These are phyloP conservation scores for Yueomyces sinensis DNA, from an alignment of 805 yeast genomes.

Conservation along the genomic window DNA sequence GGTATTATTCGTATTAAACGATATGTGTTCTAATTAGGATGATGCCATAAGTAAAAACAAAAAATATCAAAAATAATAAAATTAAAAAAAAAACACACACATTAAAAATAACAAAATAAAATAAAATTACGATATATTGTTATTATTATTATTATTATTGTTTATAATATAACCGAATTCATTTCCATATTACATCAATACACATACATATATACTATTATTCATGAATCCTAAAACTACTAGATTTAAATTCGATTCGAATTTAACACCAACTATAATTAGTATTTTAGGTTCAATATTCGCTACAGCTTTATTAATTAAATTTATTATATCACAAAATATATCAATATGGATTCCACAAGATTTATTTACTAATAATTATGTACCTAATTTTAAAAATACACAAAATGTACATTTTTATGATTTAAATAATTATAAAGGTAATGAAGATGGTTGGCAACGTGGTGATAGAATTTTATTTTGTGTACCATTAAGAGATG, in stretches of 20 bases:
- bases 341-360: background rate
- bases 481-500: conserved; percentile 86
- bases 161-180: background rate
- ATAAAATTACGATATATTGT: too few species aligned
- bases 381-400: conserved; percentile 25
- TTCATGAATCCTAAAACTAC: too few species aligned
- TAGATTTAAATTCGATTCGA: background rate
- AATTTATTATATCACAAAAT: background rate
- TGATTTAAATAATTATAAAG: conserved; percentile 55
- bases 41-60: too few species aligned
- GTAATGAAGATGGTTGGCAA: conserved; percentile 69
- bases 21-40: too few species aligned
- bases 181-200: background rate
- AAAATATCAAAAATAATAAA: too few species aligned
- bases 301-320: background rate
- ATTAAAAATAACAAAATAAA: too few species aligned
- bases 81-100: too few species aligned
- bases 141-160: background rate
- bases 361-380: conserved; percentile 3
- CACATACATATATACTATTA: background rate
- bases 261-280: background rate
- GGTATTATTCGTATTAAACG: too few species aligned
- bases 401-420: conserved; percentile 45
- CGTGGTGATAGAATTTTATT: conserved; percentile 65
- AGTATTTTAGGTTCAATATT: background rate